Base-by-base conservation (phyloP, 2,329 filamentous ascomycete species). In the Cordyceps cateniannulata region DNA sequence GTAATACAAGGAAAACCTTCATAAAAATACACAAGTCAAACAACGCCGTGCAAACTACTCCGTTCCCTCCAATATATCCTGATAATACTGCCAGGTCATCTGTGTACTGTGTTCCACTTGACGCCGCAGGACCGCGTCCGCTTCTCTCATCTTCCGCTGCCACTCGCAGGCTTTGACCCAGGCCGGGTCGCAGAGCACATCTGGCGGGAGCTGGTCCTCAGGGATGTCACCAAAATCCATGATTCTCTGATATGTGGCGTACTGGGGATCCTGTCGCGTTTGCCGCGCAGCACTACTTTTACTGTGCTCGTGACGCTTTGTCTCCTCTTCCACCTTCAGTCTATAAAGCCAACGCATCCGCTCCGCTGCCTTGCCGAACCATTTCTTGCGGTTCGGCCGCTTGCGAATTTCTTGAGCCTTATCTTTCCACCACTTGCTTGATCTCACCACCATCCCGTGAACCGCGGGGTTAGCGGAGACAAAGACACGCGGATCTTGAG, bases 331-430 rank as follows among this genome's bases (percentile, higher is more conserved):
- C 25, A 62, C 61, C 56, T 70, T 65, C 49, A 65, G 66, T 9
- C 64, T 62, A 7, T 63, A 68, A 52, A 72, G 64, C 63, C 71
- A 72, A 29, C 67, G 73, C 63, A 76, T 67, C 12, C 79, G 74
- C 51, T 73, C 67, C 0, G 71, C 68, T 0, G 75, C 77, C 62
- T 75, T 76, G 22, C 82, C 81, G 51, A 82, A 79, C 64, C 79
- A 80, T 5, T 68, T 71, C 64, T 86, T 86, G 20, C 80, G 75
- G 3, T 72, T 73, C 5, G 77, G 77, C 2, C 83, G 78, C 1
- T 68, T 69, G 44, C 70, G 66, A 32, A 86, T 84, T 61, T 86
- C 82, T 1, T 68, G 66, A 38, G 76, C 72, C 62, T 85, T 86
- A 18, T 70, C 68, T 16, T 66, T 68, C 54, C 77, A 71, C 81